These are phyloP conservation scores for Acanthamoeba triangularis DNA, from an alignment of 208 protist species.

Conservation along the genomic window DNA sequence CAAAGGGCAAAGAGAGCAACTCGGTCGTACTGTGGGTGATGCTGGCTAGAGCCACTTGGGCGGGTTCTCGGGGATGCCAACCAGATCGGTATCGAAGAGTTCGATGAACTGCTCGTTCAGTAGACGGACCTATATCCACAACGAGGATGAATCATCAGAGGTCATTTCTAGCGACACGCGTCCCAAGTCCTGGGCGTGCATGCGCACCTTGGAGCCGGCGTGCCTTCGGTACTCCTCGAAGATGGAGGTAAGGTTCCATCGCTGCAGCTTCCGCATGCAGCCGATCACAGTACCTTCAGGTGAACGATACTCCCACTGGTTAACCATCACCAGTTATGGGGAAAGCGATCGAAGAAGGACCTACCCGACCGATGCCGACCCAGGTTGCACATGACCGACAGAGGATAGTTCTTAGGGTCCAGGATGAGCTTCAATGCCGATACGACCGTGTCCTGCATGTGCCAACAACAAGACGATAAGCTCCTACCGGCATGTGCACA, in stretches of 20 bases:
- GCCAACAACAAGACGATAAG: background rate
- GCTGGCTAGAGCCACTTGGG: slow-evolving; percentile 79
- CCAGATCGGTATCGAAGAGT: slow-evolving; percentile 99
- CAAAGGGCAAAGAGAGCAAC: background rate
- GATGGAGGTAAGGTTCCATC: slow-evolving; percentile 98
- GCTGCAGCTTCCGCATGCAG: slow-evolving; percentile 98
- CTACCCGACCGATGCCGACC: slow-evolving; percentile 97
- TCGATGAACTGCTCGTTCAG: slow-evolving; percentile 99
- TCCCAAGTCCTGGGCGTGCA: background rate
- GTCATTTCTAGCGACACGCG: background rate
- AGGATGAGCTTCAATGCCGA: slow-evolving; percentile 96
- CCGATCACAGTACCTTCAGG: slow-evolving; percentile 96
- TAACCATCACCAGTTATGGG: background rate
- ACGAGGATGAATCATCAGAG: background rate
- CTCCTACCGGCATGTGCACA: background rate
- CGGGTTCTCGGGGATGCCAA: slow-evolving; percentile 91
- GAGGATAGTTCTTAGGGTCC: slow-evolving; percentile 96
- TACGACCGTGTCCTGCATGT: slow-evolving; percentile 86
- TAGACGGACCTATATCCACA: slow-evolving; percentile 89
- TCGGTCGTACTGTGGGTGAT: background rate
- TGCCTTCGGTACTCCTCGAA: slow-evolving; percentile 98
- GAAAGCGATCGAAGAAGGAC: background rate
- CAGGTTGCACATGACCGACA: slow-evolving; percentile 97
- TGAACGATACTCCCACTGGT: background rate
- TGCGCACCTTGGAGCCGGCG: slow-evolving; percentile 92